Conservation (phyloP, 2,329 filamentous ascomycete species). For the Sarocladiaceae sp. region DNA sequence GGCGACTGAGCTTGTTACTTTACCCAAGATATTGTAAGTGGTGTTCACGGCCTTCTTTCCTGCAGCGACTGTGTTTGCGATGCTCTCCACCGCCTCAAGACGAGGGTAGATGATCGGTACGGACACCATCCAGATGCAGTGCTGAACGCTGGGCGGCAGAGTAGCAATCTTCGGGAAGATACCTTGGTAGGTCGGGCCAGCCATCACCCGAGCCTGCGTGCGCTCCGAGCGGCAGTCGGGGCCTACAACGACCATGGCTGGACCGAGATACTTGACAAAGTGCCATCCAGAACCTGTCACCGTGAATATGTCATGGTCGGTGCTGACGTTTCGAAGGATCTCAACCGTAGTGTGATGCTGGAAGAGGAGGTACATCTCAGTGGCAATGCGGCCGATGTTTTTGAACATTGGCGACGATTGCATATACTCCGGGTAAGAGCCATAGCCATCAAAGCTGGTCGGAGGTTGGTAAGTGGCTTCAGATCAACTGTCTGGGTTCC, state of each 20-base stretch:
- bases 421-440: constrained; percentile 97
- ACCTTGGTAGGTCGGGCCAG: constrained; percentile 93
- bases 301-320: constrained; percentile 89
- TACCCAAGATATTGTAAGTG: constrained; percentile 92
- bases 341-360: constrained; percentile 96
- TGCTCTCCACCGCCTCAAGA: constrained; percentile 82
- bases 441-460: constrained; percentile 85
- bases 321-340: constrained; percentile 80
- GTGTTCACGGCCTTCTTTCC: constrained; percentile 96
- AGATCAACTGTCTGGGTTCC: constrained; percentile 6
- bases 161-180: constrained; percentile 93
- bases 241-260: constrained; percentile 82
- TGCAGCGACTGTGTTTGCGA: constrained; percentile 85
- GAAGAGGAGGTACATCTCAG: constrained; percentile 97
- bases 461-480: constrained; percentile 14
- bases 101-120: constrained; percentile 88
- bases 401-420: constrained; percentile 97
- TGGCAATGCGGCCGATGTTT: constrained; percentile 90
- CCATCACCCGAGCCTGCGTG: constrained; percentile 85
- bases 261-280: constrained; percentile 93
- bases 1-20: constrained; percentile 89
- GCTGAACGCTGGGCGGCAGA: constrained; percentile 86
- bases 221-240: constrained; percentile 89
- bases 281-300: constrained; percentile 98
- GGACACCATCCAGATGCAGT: constrained; percentile 93